Evolutionary conservation across 176 grass and related monocot genomes (phyloP).

Genomic region (Rhynchospora breviuscula): DNA sequence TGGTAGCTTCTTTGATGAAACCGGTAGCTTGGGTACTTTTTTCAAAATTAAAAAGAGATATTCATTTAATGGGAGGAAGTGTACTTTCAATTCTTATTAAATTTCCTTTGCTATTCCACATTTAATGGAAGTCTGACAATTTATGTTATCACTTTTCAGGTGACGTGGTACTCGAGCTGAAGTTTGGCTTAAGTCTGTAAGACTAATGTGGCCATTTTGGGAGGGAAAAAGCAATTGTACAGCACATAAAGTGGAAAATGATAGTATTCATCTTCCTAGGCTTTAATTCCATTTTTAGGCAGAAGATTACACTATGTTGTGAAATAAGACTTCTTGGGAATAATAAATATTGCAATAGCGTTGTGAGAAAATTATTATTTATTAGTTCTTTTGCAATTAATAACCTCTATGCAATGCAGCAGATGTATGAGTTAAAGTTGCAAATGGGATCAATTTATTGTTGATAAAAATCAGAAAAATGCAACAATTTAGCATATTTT

Average conservation of each 20-base stretch:
- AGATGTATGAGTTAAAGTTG: background rate
- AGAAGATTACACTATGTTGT: background rate
- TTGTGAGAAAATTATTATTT: conserved; percentile 1
- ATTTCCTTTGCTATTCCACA: background rate
- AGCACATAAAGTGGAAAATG: background rate
- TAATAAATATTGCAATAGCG: background rate
- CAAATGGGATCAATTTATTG: background rate
- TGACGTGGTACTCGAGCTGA: background rate
- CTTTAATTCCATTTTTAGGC: background rate
- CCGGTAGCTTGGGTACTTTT: background rate
- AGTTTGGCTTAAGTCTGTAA: background rate
- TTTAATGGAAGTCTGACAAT: background rate
- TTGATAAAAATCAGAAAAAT: background rate
- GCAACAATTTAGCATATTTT: background rate
- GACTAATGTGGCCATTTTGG: background rate
- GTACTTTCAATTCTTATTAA: background rate
- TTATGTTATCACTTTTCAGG: background rate
- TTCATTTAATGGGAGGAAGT: background rate
- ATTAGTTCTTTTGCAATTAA: background rate
- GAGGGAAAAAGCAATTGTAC: background rate
- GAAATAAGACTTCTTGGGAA: background rate
- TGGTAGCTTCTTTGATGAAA: background rate
- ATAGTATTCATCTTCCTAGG: background rate
- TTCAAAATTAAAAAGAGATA: background rate
- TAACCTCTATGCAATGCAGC: background rate